Evolutionary conservation across 768 basidiomycete species (phyloP).

Genomic region (Leccinellum albellum): DNA sequence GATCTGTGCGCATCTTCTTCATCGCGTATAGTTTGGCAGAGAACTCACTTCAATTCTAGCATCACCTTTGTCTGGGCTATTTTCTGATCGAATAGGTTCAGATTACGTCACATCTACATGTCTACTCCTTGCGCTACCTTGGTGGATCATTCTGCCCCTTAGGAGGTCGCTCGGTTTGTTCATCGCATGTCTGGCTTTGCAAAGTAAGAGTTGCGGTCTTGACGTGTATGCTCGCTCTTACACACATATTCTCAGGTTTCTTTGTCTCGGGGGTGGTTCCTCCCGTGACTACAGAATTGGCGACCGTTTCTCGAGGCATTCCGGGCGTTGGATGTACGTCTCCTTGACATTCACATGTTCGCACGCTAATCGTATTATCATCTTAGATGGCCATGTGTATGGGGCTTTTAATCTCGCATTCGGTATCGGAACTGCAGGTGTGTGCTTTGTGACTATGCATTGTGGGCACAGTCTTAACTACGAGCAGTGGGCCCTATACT

Average conservation of each 20-base stretch:
- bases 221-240: neutral
- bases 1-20: slow-evolving; percentile 47
- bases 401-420: slow-evolving; percentile 72
- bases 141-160: slow-evolving; percentile 57
- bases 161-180: slow-evolving; percentile 46
- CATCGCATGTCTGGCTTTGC: slow-evolving; percentile 40
- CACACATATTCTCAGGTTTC: slow-evolving; percentile 41
- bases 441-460: slow-evolving; percentile 17
- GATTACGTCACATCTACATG: slow-evolving; percentile 50
- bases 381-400: slow-evolving; percentile 67
- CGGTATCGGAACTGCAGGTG: slow-evolving; percentile 60
- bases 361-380: neutral
- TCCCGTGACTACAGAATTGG: slow-evolving; percentile 65
- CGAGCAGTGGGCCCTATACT: slow-evolving; percentile 62
- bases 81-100: slow-evolving; percentile 53
- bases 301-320: slow-evolving; percentile 50
- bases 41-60: slow-evolving; percentile 35
- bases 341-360: neutral
- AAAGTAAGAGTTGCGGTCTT: slow-evolving; percentile 40
- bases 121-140: slow-evolving; percentile 54
- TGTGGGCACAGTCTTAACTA: slow-evolving; percentile 1
- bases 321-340: slow-evolving; percentile 66
- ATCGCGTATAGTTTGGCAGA: neutral
- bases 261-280: slow-evolving; percentile 58
- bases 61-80: slow-evolving; percentile 54